phyloP scores from a whole-genome alignment of 1,284 basidiomycete genomes.

The Rhizopogon parksii region DNA sequence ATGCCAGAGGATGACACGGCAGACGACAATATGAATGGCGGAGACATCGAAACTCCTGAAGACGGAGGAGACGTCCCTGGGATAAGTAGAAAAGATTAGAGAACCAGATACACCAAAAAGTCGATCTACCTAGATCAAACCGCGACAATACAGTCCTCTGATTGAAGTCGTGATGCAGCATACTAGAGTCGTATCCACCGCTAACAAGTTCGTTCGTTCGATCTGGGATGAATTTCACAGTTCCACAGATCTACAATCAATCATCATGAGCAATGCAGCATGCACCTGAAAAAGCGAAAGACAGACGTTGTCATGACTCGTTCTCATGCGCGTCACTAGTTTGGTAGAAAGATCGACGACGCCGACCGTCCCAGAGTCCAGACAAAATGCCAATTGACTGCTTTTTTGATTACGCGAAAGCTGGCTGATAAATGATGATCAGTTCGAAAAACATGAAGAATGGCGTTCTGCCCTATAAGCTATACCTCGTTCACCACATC shows the following conservation, averaged over 20 bases:
- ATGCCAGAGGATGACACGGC: conserved; percentile 51
- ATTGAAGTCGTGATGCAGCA: conserved; percentile 61
- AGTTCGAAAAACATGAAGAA: conserved; percentile 10
- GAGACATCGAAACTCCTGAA: conserved; percentile 52
- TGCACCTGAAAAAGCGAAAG: not conserved
- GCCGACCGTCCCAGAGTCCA: conserved; percentile 63
- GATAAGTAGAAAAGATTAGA: conserved; percentile 4
- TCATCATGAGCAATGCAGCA: conserved; percentile 7
- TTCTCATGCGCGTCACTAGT: conserved; percentile 48
- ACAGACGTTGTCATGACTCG: conserved; percentile 52
- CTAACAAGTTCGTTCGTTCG: conserved; percentile 66
- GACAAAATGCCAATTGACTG: conserved; percentile 57
- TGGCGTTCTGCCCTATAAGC: conserved; percentile 8
- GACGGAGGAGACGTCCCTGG: conserved; percentile 36
- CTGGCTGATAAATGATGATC: conserved; percentile 40
- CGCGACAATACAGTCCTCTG: conserved; percentile 54
- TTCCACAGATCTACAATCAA: conserved; percentile 53
- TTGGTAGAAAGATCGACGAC: conserved; percentile 50
- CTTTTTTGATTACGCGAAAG: conserved; percentile 50
- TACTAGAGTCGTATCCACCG: conserved; percentile 63
- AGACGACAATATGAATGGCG: conserved; percentile 63
- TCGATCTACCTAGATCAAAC: conserved; percentile 47
- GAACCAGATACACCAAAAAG: not conserved
- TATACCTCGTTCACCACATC: conserved; percentile 65
- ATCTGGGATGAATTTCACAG: conserved; percentile 61